phyloP scores from a whole-genome alignment of 1,284 basidiomycete species.

The Flammula alnicola region DNA sequence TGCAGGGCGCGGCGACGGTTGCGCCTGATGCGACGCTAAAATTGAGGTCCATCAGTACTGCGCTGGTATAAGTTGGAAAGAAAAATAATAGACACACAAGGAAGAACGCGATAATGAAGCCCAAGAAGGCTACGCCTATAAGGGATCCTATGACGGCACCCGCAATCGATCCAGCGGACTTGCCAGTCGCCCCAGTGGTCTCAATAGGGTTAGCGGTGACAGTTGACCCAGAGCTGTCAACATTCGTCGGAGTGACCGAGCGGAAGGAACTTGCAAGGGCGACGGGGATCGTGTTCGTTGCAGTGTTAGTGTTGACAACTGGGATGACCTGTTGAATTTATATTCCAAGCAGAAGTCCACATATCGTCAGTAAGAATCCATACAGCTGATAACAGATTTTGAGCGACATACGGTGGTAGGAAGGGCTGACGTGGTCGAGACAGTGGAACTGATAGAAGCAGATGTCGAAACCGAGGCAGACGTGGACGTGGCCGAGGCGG shows the following conservation, averaged over 20 bases:
- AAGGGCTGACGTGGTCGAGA: too few species aligned
- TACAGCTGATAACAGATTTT: too few species aligned
- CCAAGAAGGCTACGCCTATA: constrained; percentile 36
- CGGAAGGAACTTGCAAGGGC: constrained; percentile 18
- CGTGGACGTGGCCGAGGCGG: too few species aligned
- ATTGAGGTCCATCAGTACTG: background rate
- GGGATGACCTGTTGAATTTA: too few species aligned
- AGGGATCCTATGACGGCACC: constrained; percentile 40
- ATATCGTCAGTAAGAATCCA: too few species aligned
- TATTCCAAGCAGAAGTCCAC: too few species aligned
- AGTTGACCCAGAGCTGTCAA: constrained; percentile 15
- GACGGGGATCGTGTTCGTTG: constrained; percentile 3
- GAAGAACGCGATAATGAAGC: constrained; percentile 39
- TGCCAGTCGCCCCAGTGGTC: constrained; percentile 16
- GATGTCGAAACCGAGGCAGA: too few species aligned
- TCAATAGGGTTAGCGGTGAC: constrained; percentile 21
- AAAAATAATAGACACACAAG: constrained; percentile 30
- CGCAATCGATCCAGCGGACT: constrained; percentile 27
- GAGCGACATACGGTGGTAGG: too few species aligned
- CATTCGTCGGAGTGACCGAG: constrained; percentile 11
- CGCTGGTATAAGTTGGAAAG: background rate
- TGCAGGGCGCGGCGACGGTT: constrained; percentile 33
- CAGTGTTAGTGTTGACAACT: background rate
- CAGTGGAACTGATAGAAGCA: too few species aligned
- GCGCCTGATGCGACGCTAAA: constrained; percentile 38